Evolutionary conservation across 352 stramenopile genomes (phyloP).

Genomic region (Labyrinthula sp.): DNA sequence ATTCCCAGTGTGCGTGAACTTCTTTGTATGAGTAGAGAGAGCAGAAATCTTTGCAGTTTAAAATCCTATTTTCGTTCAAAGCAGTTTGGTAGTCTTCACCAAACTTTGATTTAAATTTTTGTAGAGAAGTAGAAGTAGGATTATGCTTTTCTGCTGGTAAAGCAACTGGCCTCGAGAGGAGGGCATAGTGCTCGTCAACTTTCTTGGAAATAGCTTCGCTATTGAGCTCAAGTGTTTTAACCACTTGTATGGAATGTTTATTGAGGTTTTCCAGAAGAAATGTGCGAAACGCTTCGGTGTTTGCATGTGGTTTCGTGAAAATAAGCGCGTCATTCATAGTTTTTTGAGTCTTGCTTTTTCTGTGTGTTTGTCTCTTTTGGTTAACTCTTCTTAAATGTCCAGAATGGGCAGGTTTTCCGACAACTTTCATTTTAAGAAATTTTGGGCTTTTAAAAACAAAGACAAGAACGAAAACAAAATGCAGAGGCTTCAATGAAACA

Average conservation of each 20-base stretch:
- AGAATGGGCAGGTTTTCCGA: too few relatives aligned
- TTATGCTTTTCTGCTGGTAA: not conserved
- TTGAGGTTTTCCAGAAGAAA: slow-evolving; percentile 11
- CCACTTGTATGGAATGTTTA: slow-evolving; percentile 1
- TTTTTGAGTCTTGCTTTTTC: too few relatives aligned
- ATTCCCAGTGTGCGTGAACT: too few relatives aligned
- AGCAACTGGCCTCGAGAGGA: slow-evolving; percentile 22
- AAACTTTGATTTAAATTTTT: too few relatives aligned
- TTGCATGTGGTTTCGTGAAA: slow-evolving; percentile 29
- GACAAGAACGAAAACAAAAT: too few relatives aligned
- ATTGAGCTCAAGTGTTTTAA: slow-evolving; percentile 1
- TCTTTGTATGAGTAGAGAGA: not conserved
- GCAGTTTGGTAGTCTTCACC: too few relatives aligned
- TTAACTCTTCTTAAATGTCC: too few relatives aligned
- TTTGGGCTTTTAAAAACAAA: too few relatives aligned
- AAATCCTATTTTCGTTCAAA: slow-evolving; percentile 24
- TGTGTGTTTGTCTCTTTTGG: too few relatives aligned
- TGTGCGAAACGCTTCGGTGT: not conserved
- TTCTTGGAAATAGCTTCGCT: slow-evolving; percentile 10
- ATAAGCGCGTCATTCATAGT: slow-evolving; percentile 29
- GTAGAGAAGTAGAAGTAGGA: slow-evolving; percentile 2
- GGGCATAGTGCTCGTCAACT: slow-evolving; percentile 30
- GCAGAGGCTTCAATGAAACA: too few relatives aligned
- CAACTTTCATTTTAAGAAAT: too few relatives aligned
- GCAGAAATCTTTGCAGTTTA: slow-evolving; percentile 1